Evolutionary conservation across 306 rosid genomes (phyloP).

Genomic region (Geum urbanum): DNA sequence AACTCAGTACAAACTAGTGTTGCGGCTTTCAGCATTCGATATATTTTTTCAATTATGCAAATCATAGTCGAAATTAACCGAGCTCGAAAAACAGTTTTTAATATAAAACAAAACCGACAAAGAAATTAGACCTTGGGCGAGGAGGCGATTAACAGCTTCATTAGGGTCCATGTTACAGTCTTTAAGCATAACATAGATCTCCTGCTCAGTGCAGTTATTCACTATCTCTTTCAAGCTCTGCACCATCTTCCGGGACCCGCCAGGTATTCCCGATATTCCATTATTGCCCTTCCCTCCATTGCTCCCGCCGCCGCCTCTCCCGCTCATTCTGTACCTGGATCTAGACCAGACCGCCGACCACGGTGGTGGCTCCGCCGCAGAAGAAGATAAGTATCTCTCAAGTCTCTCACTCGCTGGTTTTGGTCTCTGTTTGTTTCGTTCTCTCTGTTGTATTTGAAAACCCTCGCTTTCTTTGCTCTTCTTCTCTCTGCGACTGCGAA

Average conservation of each 20-base stretch:
- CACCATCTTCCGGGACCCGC: conserved; percentile 82
- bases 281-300: conserved; percentile 42
- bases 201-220: conserved; percentile 69
- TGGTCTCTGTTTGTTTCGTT: conserved; percentile 9
- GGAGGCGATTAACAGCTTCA: conserved; percentile 96
- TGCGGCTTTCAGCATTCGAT: background rate
- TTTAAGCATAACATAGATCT: conserved; percentile 90
- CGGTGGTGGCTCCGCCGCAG: conserved; percentile 57
- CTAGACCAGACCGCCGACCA: conserved; percentile 24
- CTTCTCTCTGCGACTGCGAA: conserved; percentile 12
- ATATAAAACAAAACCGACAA: background rate
- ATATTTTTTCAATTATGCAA: background rate
- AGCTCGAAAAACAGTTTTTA: conserved; percentile 2
- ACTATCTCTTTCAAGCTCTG: conserved; percentile 93
- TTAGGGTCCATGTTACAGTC: conserved; percentile 99
- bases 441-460: conserved; percentile 25
- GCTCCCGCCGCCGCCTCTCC: conserved; percentile 42
- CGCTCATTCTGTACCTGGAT: conserved; percentile 69
- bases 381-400: conserved; percentile 7
- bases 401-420: conserved; percentile 13
- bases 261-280: conserved; percentile 71
- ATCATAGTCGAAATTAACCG: background rate
- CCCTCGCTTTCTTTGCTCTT: conserved; percentile 24
- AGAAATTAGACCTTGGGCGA: conserved; percentile 65
- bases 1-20: background rate